Evolutionary conservation across 1,284 basidiomycete genomes (phyloP).

Genomic region (Exobasidium cylindrosporum): DNA sequence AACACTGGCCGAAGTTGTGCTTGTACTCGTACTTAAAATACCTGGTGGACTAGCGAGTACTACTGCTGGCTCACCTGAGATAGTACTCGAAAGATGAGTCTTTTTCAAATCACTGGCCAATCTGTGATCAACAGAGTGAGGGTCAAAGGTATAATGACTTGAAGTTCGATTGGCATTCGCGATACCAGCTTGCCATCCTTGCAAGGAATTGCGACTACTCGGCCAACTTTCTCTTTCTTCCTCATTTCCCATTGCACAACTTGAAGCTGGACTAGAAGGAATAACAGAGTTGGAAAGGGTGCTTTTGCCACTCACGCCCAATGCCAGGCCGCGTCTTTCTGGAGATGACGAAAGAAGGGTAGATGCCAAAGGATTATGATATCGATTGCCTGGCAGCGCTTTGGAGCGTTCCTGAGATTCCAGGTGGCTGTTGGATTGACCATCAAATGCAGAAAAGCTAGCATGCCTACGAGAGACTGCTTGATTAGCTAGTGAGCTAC

Average conservation of each 20-base stretch:
- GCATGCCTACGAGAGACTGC: slow-evolving; percentile 20
- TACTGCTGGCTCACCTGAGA: background rate
- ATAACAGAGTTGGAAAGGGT: background rate
- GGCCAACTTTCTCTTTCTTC: slow-evolving; percentile 42
- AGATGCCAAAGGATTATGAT: background rate
- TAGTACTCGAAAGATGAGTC: background rate
- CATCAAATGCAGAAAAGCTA: slow-evolving; percentile 33
- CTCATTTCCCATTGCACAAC: slow-evolving; percentile 20
- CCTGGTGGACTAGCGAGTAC: background rate
- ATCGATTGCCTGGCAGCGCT: background rate
- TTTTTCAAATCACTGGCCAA: background rate
- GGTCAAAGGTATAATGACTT: background rate
- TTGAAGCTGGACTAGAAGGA: slow-evolving; percentile 1
- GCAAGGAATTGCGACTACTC: slow-evolving; percentile 20
- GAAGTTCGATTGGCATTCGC: slow-evolving; percentile 1
- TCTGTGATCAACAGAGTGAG: background rate
- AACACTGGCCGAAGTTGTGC: background rate
- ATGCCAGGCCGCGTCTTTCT: background rate
- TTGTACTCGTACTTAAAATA: background rate
- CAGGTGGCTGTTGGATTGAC: no score
- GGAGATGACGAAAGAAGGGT: background rate
- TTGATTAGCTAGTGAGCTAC: background rate
- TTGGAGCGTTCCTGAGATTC: slow-evolving; percentile 15
- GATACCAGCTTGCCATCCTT: background rate
- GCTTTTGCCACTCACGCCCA: background rate